phyloP scores from a whole-genome alignment of 352 stramenopile genomes.

The Phytopythium sindhum region DNA sequence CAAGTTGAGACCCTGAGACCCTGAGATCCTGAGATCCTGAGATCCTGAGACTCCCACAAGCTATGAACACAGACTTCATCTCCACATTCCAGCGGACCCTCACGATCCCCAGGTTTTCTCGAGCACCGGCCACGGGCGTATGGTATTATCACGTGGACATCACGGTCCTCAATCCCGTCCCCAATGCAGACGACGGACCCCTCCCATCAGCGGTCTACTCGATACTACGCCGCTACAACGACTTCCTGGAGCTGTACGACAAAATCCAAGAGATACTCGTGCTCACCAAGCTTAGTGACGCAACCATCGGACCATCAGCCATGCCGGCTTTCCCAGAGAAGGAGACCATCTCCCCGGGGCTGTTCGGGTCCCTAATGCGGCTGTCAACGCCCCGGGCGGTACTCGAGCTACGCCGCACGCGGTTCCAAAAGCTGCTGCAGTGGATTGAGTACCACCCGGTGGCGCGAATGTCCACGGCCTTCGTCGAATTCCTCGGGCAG shows the following conservation, averaged over 20 bases:
- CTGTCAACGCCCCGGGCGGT: conserved; percentile 38
- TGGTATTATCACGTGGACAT: conserved; percentile 78
- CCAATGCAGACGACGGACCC: conserved; percentile 5
- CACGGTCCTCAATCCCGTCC: conserved; percentile 16
- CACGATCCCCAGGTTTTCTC: conserved; percentile 48
- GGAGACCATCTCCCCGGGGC: conserved; percentile 39
- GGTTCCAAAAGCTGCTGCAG: conserved; percentile 51
- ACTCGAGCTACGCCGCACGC: conserved; percentile 45
- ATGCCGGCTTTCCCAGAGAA: conserved; percentile 42
- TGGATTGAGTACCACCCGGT: conserved; percentile 55
- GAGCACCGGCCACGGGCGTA: conserved; percentile 36
- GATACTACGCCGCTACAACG: conserved; percentile 60
- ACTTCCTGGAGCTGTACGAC: conserved; percentile 58
- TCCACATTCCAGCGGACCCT: conserved; percentile 21
- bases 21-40: no score
- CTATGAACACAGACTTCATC: not conserved
- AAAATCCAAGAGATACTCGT: conserved; percentile 23
- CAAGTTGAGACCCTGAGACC: not conserved
- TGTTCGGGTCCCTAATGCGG: conserved; percentile 50
- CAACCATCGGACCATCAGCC: no score
- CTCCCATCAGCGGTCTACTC: conserved; percentile 31
- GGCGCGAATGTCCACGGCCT: conserved; percentile 32
- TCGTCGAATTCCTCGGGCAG: conserved; percentile 49
- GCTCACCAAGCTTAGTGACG: conserved; percentile 11
- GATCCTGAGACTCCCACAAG: no score